Base-by-base conservation (phyloP, 306 rosid species). In the Lathyrus aphaca region DNA sequence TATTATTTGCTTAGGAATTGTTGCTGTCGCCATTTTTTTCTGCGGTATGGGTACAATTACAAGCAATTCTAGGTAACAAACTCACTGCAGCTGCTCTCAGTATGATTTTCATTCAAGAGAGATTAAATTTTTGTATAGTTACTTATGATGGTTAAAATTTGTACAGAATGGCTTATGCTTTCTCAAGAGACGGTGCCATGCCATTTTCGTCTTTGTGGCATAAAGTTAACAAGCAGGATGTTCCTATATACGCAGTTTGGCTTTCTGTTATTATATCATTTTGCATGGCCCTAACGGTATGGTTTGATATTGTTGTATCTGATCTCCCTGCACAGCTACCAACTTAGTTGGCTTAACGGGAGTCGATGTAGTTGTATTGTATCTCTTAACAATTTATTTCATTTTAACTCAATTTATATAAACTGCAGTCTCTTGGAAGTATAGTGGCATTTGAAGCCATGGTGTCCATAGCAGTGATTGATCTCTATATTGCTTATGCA, bases 151-250 rank as follows among this genome's bases (percentile, higher is more conserved):
- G 44, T 70, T 69, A 19, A 53, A 45, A 74, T 43, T 83, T 68
- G 18, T 16, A 54, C 73, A 88, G 97, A 84, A 93, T 93, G 98
- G 98, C 86, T 65, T 93, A 90, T 73, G 98, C 98, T 32, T 93
- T 93, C 85, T 93, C 98, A 39, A 88, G 98, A 84, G 98, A 93
- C 71, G 97, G 97, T 51, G 97, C 97, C 65, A 88, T 94, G 98
- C 98, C 98, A 40, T 76, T 90, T 42, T 94, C 98, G 39, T 80
- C 90, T 0, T 64, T 84, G 25, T 88, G 98, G 97, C 97, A 87
- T 77, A 74, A 84, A 88, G 90, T 90, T 59, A 84, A 88, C 79
- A 82, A 74, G 68, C 85, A 88, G 2, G 96, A 90, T 45, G 90
- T 88, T 63, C 97, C 96, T 39, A 63, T 85, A 43, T 71, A 86